Evolutionary conservation across 257 asterid genomes (phyloP), one percentile per base, ranked within the genome.

Genomic region (Gentiana straminea): DNA sequence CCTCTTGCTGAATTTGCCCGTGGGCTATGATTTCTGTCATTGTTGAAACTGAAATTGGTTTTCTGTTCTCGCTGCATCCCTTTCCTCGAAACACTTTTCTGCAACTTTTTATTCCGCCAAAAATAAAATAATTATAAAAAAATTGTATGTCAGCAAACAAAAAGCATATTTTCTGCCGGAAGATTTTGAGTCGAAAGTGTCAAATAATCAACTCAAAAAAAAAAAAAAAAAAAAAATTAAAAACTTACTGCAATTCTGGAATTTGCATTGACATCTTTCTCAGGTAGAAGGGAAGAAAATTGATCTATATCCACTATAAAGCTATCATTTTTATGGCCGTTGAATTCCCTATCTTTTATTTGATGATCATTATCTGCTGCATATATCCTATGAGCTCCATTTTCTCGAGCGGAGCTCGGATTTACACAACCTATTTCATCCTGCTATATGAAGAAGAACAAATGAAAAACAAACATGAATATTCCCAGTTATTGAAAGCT

Each of bases 61-160:
- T 78, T 80, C 75, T 67, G 78, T 24, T 79, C 94, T 59, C 85
- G 76, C 51, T 33, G 58, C 33, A 84, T 78, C 67, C 81, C 89
- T 69, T 83, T 79, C 63, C 94, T 81, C 39, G 97, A 79, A 70
- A 81, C 83, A 54, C 64, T 83, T 63, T 89, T 83, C 92, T 86
- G 97, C 83, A 84, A 63, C 81, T 81, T 76, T 57, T 57, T 41
- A 35, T 45, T 54, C 68, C 56, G 54, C 13, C 57, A 36, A 67
- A 15, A 47, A 12, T 46, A 45, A 2, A 43, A 37, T 34, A 35
- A 49, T 54, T 34, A 63, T 49, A 50, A 60, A 24, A 24, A 24
- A 24, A 24, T 24, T 1, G 24, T 24, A 24, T 10, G 2, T 41
- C 9, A 41, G 8, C 46, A 7, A 2, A 68, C 70, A 62, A 62